Evolutionary conservation across 352 stramenopile species (phyloP).

Genomic region (Pythium brassicae): DNA sequence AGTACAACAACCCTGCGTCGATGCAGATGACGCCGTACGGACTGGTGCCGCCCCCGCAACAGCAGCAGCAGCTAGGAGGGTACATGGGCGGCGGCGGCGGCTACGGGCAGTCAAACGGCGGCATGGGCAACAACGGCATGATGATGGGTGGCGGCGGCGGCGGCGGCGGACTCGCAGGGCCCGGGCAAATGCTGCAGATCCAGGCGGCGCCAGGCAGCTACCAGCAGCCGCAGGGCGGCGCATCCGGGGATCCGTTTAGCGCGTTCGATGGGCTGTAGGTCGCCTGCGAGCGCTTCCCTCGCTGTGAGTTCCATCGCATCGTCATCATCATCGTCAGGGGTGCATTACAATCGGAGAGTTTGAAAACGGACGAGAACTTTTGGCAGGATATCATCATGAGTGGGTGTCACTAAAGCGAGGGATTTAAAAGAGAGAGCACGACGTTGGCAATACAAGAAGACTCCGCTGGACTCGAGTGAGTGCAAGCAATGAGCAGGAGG

Average conservation of each 20-base stretch:
- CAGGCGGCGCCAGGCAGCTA: conserved; percentile 38
- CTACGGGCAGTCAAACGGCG: conserved; percentile 22
- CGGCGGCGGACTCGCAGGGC: conserved; percentile 41
- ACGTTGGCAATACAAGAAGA: too few relatives aligned
- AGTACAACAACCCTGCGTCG: conserved; percentile 56
- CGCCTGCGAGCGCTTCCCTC: not conserved
- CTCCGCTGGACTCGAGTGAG: too few relatives aligned
- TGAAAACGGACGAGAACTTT: too few relatives aligned
- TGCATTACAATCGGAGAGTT: too few relatives aligned
- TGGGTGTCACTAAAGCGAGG: too few relatives aligned
- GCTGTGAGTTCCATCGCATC: too few relatives aligned
- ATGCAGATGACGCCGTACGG: conserved; percentile 82
- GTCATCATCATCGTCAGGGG: too few relatives aligned
- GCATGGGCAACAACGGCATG: conserved; percentile 18
- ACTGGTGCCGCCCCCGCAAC: conserved; percentile 13
- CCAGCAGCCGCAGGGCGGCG: conserved; percentile 29
- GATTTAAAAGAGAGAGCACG: too few relatives aligned
- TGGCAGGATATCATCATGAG: too few relatives aligned
- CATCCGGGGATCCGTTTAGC: conserved; percentile 62
- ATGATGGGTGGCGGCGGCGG: conserved; percentile 20
- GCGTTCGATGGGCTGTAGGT: conserved; percentile 72
- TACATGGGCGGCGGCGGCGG: conserved; percentile 34
- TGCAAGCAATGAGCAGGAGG: too few relatives aligned
- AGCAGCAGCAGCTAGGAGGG: conserved; percentile 33
- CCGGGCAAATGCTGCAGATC: conserved; percentile 66